Percentiles rank a stretch among this genome's conserved stretches.
Evolutionary conservation across 345 rosid genomes (phyloP).

Genomic region (Salix udensis): DNA sequence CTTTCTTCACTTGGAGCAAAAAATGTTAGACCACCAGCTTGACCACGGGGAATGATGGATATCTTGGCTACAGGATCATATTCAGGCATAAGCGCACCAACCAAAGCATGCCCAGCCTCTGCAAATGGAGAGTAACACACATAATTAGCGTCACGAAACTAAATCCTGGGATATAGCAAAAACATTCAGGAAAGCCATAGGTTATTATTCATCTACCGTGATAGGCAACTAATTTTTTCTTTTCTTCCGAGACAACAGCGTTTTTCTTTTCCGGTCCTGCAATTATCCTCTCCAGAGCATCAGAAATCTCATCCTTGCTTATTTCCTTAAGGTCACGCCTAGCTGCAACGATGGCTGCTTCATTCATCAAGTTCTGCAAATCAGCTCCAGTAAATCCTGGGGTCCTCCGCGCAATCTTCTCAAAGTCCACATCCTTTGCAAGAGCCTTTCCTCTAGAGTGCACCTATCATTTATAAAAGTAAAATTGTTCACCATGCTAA

Average conservation of each 20-base stretch:
- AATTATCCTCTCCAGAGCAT: slow-evolving; percentile 95
- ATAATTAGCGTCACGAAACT: neutral
- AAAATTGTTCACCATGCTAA: neutral
- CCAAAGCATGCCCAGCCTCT: slow-evolving; percentile 99
- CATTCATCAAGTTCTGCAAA: slow-evolving; percentile 94
- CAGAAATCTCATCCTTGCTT: slow-evolving; percentile 94
- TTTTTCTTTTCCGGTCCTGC: slow-evolving; percentile 99
- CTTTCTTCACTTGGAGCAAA: slow-evolving; percentile 97
- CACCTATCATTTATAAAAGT: slow-evolving; percentile 42
- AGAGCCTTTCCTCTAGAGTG: slow-evolving; percentile 97
- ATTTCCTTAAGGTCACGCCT: slow-evolving; percentile 96
- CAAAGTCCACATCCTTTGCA: slow-evolving; percentile 94
- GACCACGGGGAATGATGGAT: slow-evolving; percentile 94
- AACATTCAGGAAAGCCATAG: neutral
- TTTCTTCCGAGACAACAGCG: slow-evolving; percentile 90
- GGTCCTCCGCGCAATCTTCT: slow-evolving; percentile 88
- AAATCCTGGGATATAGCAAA: neutral
- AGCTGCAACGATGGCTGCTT: slow-evolving; percentile 96
- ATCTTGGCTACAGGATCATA: slow-evolving; percentile 96
- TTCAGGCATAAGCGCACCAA: slow-evolving; percentile 95
- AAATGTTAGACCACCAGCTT: slow-evolving; percentile 96
- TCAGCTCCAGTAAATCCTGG: slow-evolving; percentile 98
- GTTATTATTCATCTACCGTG: slow-evolving; percentile 48
- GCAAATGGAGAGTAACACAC: slow-evolving; percentile 18
- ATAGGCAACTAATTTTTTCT: slow-evolving; percentile 87